A percentile compares a stretch with the other conserved stretches of the same genome.
Evolutionary conservation across 179 eudicot species (phyloP).

Genomic region (Camellia oleifera): DNA sequence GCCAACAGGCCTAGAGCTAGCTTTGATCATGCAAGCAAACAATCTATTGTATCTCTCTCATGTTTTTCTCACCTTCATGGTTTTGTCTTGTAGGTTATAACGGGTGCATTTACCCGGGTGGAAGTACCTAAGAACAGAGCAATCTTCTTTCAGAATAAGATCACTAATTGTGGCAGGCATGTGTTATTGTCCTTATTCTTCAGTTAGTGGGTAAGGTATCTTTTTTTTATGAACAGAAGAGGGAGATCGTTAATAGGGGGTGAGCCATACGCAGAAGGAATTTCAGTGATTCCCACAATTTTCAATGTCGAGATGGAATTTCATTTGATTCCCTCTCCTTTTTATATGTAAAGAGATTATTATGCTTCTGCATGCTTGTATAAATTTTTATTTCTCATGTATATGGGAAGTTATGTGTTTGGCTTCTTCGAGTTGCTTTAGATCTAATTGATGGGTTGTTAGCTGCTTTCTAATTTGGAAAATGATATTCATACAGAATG

Average conservation of each 20-base stretch:
- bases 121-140: slow-evolving; percentile 21
- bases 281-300: neutral
- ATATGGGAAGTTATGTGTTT: too few species aligned
- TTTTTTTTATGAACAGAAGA: too few species aligned
- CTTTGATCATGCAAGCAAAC: neutral
- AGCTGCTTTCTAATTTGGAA: too few species aligned
- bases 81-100: slow-evolving; percentile 39
- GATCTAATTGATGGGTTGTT: too few species aligned
- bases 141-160: neutral
- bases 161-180: neutral
- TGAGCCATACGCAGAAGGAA: neutral
- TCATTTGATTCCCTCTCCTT: neutral
- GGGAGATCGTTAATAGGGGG: neutral
- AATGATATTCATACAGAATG: too few species aligned
- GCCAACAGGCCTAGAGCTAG: neutral
- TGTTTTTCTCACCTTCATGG: too few species aligned
- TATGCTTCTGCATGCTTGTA: neutral
- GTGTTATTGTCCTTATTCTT: neutral
- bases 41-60: neutral
- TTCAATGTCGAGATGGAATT: neutral
- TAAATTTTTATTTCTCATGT: too few species aligned
- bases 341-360: neutral
- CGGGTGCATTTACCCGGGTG: slow-evolving; percentile 51
- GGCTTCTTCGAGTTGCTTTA: too few species aligned
- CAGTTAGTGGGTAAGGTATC: neutral